Percentiles rank a stretch among this genome's conserved stretches.
Conservation (phyloP, 345 rosid genomes). For the Salix brachista region DNA sequence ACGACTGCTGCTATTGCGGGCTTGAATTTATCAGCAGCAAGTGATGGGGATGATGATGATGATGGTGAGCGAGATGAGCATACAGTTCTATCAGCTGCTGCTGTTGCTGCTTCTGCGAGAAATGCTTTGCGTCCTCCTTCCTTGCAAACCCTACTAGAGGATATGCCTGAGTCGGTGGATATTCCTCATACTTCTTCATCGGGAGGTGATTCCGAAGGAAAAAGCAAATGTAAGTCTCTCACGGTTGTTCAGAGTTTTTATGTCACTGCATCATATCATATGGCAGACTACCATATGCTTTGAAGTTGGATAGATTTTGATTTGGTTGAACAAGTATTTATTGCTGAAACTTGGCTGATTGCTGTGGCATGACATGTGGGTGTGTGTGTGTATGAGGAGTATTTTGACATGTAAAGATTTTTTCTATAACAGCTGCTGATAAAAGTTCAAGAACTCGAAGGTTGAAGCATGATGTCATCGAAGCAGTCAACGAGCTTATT, state of each 20-base stretch:
- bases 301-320: neutral
- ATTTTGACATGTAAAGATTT: slow-evolving; percentile 20
- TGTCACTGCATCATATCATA: neutral
- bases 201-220: slow-evolving; percentile 98
- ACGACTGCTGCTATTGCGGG: slow-evolving; percentile 75
- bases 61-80: slow-evolving; percentile 44
- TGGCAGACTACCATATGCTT: neutral
- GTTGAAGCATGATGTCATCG: slow-evolving; percentile 96
- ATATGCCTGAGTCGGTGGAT: slow-evolving; percentile 61
- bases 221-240: slow-evolving; percentile 63
- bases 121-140: slow-evolving; percentile 90
- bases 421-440: slow-evolving; percentile 71
- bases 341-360: neutral
- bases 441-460: slow-evolving; percentile 79
- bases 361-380: neutral
- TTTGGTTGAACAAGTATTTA: neutral
- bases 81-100: slow-evolving; percentile 77
- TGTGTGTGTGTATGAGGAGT: neutral
- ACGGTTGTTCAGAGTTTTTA: neutral
- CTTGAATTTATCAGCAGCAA: slow-evolving; percentile 57
- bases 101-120: slow-evolving; percentile 89
- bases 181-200: slow-evolving; percentile 75
- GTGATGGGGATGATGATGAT: slow-evolving; percentile 68
- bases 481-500: slow-evolving; percentile 91
- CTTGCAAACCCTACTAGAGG: slow-evolving; percentile 86